Conservation (phyloP, 495 filamentous ascomycete genomes). For the Evernia prunastri region DNA sequence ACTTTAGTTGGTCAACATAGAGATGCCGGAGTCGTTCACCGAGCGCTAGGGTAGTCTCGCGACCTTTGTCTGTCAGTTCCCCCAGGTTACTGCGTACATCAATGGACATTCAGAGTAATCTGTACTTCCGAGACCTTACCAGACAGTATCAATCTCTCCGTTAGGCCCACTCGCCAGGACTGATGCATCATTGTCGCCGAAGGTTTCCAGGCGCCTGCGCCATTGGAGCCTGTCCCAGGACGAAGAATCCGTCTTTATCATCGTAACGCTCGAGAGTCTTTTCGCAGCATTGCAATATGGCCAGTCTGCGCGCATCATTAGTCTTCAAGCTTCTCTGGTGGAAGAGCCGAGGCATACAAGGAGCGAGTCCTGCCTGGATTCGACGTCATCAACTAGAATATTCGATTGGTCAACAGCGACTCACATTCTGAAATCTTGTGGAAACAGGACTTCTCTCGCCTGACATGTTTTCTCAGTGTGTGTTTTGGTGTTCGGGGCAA, state of each 20-base stretch:
- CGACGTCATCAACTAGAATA: conserved; percentile 24
- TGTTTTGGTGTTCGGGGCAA: not conserved
- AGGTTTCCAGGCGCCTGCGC: conserved; percentile 72
- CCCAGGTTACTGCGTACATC: conserved; percentile 57
- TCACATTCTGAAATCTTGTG: conserved; percentile 76
- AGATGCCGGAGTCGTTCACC: conserved; percentile 72
- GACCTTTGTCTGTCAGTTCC: conserved; percentile 80
- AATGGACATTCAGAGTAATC: not conserved
- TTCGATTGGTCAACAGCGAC: conserved; percentile 18
- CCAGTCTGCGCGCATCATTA: conserved; percentile 55
- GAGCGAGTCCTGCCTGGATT: conserved; percentile 60
- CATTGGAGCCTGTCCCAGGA: conserved; percentile 67
- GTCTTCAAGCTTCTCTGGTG: conserved; percentile 20
- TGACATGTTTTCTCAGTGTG: conserved; percentile 3
- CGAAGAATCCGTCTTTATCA: conserved; percentile 49
- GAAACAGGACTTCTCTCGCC: conserved; percentile 54
- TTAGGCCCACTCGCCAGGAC: conserved; percentile 58
- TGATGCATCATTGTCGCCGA: conserved; percentile 65
- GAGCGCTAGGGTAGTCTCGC: conserved; percentile 74
- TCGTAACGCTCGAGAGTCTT: conserved; percentile 63
- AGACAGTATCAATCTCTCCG: conserved; percentile 69
- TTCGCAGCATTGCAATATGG: conserved; percentile 79
- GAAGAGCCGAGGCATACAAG: conserved; percentile 45
- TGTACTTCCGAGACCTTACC: conserved; percentile 36
- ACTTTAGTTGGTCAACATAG: conserved; percentile 82